Conservation (phyloP, 2,329 filamentous ascomycete genomes). For the Parascedosporium putredinis region DNA sequence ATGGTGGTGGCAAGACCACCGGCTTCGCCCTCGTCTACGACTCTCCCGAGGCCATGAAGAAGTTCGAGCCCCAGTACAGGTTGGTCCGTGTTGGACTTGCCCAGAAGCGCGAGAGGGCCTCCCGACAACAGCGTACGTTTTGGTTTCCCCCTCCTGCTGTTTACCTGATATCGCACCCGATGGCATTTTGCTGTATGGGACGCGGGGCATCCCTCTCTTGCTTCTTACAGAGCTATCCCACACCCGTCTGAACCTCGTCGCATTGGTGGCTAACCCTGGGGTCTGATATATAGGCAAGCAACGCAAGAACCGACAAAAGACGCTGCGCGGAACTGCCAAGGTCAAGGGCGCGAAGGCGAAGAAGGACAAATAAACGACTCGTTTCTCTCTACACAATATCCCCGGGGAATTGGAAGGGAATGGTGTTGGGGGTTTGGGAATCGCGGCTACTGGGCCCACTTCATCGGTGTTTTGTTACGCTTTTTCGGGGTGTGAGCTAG, state of each 20-base stretch:
- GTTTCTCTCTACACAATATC: conserved; percentile 15
- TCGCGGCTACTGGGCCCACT: conserved; percentile 8
- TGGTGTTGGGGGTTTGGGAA: conserved; percentile 1
- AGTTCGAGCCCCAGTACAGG: conserved; percentile 98
- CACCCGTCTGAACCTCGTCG: too few relatives aligned
- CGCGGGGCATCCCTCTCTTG: too few relatives aligned
- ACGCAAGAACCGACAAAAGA: conserved; percentile 99
- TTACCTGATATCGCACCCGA: too few relatives aligned
- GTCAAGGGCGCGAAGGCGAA: conserved; percentile 90
- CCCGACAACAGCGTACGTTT: conserved; percentile 96
- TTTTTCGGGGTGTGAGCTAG: not conserved
- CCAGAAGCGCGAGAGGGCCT: conserved; percentile 91
- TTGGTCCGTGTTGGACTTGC: conserved; percentile 88
- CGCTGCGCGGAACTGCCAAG: conserved; percentile 95
- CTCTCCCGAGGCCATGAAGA: conserved; percentile 96
- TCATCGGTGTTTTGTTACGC: conserved; percentile 4
- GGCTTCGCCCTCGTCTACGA: conserved; percentile 99
- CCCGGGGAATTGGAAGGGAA: conserved; percentile 8
- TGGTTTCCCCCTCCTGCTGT: conserved; percentile 11
- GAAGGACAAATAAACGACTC: conserved; percentile 74
- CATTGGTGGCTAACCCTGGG: conserved; percentile 6
- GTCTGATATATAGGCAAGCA: conserved; percentile 72
- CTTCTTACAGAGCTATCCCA: too few relatives aligned
- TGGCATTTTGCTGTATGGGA: too few relatives aligned
- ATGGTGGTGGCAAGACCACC: conserved; percentile 98